Evolutionary conservation across 2,329 filamentous ascomycete genomes (phyloP), one percentile per base, ranked within the genome.

Genomic region (Niveomyces coronatus): DNA sequence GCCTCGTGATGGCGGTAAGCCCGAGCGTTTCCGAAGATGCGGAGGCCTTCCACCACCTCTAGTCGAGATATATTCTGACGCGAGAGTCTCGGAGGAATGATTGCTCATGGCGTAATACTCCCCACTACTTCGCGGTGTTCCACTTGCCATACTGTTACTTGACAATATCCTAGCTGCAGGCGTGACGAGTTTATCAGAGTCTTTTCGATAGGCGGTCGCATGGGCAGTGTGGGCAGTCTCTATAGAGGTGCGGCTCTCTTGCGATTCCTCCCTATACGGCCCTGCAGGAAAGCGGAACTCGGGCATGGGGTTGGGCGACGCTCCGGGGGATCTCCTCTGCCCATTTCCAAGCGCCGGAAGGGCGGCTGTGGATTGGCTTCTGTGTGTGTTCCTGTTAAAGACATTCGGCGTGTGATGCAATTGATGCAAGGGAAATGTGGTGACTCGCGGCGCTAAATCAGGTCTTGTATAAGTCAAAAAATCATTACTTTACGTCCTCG

Each of bases 91-190:
- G 13, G 83, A 85, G 6, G 91, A 96, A 53, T 94, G 82, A 55
- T 96, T 95, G 64, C 89, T 95, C 56, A 89, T 64, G 1, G 88
- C 88, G 58, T 94, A 96, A 51, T 96, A 93, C 53, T 98, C 91
- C 38, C 83, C 84, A 55, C 91, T 98, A 46, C 85, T 94, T 49
- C 91, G 72, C 17, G 86, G 87, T 19, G 89, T 96, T 4, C 76
- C 80, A 38, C 75, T 76, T 43, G 52, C 74, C 47, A 83, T 68
- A 49, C 85, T 93, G 13, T 82, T 80, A 22, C 82, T 80, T 3
- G 87, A 85, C 37, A 94, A 67, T 36, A 94, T 77, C 35, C 81
- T 69, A 5, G 80, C 73, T 14, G 76, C 69, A 1, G 79, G 76
- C 17, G 72, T 67, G 17, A 37, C 22, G 11, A 70, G 62, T 49